Conservation (phyloP, 495 filamentous ascomycete species). For the Podospora fimiseda region DNA sequence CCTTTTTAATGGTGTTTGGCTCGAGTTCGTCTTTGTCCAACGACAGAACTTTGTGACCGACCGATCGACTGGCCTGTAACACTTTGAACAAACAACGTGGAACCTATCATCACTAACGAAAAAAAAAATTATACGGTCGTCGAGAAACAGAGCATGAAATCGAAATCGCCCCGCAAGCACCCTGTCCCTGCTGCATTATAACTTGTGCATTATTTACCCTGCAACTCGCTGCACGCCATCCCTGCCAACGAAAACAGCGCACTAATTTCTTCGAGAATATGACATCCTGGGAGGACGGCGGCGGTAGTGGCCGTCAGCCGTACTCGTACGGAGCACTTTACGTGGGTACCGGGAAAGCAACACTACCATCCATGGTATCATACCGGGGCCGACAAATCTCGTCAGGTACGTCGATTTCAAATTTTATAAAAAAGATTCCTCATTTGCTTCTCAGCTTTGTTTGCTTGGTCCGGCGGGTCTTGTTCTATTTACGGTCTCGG, state of each 20-base stretch:
- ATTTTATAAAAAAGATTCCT: too few relatives aligned
- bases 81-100: background rate
- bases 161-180: background rate
- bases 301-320: background rate
- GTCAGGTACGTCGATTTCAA: background rate
- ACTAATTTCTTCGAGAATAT: background rate
- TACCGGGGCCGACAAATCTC: too few relatives aligned
- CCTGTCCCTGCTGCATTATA: too few relatives aligned
- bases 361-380: too few relatives aligned
- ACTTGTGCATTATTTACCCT: background rate
- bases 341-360: background rate
- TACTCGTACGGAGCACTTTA: background rate
- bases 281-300: conserved; percentile 9
- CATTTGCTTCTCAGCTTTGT: background rate
- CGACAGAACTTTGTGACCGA: too few relatives aligned
- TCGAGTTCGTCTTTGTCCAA: background rate
- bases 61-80: too few relatives aligned
- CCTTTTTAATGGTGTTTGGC: background rate
- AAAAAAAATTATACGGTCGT: too few relatives aligned
- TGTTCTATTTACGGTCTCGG: background rate
- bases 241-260: background rate
- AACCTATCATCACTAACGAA: too few relatives aligned
- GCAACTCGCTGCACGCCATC: conserved; percentile 23
- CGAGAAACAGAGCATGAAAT: too few relatives aligned
- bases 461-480: conserved; percentile 1